Evolutionary conservation across 345 rosid species (phyloP).

Genomic region (Citrus glauca): DNA sequence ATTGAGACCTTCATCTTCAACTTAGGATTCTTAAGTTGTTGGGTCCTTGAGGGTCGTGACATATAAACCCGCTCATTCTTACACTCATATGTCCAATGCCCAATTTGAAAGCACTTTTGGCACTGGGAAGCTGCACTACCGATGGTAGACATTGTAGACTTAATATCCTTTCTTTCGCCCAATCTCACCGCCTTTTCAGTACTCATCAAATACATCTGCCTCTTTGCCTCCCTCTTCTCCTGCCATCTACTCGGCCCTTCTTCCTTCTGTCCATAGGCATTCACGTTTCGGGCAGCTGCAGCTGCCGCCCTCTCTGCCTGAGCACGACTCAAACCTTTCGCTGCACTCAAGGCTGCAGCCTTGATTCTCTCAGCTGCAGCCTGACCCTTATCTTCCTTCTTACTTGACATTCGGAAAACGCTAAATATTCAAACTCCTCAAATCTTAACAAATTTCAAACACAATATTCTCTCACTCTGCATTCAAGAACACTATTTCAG

Average conservation of each 20-base stretch:
- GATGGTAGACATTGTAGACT: conserved; percentile 38
- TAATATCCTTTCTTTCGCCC: conserved; percentile 89
- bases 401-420: conserved; percentile 56
- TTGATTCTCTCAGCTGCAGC: conserved; percentile 90
- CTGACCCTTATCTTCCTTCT: conserved; percentile 84
- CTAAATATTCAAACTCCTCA: background rate
- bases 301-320: conserved; percentile 96
- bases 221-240: conserved; percentile 91
- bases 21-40: conserved; percentile 90
- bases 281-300: conserved; percentile 92
- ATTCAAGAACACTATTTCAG: too few relatives aligned
- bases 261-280: conserved; percentile 97
- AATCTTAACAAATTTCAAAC: background rate
- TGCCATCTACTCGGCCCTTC: conserved; percentile 99
- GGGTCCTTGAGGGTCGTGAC: conserved; percentile 87
- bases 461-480: background rate
- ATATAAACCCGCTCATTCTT: conserved; percentile 92
- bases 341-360: conserved; percentile 87
- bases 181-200: conserved; percentile 88
- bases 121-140: conserved; percentile 64
- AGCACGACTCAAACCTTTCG: conserved; percentile 89
- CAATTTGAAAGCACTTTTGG: conserved; percentile 88
- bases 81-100: conserved; percentile 97
- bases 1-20: conserved; percentile 56
- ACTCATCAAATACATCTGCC: conserved; percentile 99